Base-by-base conservation (phyloP, 495 filamentous ascomycete genomes). In the Entonaema liquescens region DNA sequence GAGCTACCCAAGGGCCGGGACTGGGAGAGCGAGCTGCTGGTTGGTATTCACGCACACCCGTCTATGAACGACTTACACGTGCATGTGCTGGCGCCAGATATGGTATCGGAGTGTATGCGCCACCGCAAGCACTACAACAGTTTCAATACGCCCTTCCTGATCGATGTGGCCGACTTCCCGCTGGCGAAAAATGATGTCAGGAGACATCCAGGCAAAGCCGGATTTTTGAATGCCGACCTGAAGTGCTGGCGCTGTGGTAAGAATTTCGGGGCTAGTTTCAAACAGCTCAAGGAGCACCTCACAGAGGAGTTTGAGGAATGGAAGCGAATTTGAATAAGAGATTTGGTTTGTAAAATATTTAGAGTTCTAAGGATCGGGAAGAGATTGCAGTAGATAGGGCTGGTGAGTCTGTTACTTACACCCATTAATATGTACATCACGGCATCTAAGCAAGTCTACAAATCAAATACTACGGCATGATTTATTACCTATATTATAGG, bases 21-120 rank as follows among this genome's bases (percentile, higher is more conserved):
- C 76, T 99, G 93, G 91, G 81, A 84, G 40, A 77, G 77, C n/a
- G 93, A 95, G 26, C 84, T 98, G 60, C 85, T 88, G 44, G 85
- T 89, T 15, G 95, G 95, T 21, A 82, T 97, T 0, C 95, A 99
- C 80, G 91, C 92, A 2, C 85, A 88, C 61, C 95, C 95, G n/a
- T 91, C 88, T 19, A 97, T 99, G 95, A 90, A 88, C 59, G 93
- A 98, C 79, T 78, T 99, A 60, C 95, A 99, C 78, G 84, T 99
- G 17, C 95, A 99, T 79, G 88, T 99, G 36, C 77, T 99, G 31
- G 89, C 90, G 17, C 79, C 83, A 31, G 95, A 99, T 78, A 85
- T 89, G 76, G 80, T 86, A 60, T 92, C 89, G 49, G 86, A 89
- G 33, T 84, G 82, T 26, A 68, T 97, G 74, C 92, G 91, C 80